These are phyloP conservation scores for Linderniella brevidens DNA, from an alignment of 257 asterid species.

Conservation along the genomic window DNA sequence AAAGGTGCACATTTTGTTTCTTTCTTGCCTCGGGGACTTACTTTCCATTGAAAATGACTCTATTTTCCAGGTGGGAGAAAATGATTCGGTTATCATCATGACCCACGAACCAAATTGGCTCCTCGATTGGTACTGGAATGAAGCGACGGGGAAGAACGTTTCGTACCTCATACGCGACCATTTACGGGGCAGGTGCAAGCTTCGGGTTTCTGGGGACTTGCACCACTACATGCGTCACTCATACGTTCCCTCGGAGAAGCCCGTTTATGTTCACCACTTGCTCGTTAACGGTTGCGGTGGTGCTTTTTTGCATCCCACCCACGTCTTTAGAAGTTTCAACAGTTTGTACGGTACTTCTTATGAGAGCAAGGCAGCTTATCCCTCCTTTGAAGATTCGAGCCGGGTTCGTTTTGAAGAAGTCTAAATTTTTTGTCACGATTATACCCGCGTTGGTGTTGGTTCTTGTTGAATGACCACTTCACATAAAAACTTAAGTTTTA, in stretches of 20 bases:
- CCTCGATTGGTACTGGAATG: conserved; percentile 86
- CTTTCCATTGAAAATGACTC: background rate
- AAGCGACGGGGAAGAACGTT: conserved; percentile 63
- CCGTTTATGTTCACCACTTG: conserved; percentile 69
- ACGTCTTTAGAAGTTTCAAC: conserved; percentile 66
- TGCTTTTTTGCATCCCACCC: conserved; percentile 98
- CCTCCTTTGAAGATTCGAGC: conserved; percentile 95
- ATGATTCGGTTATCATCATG: conserved; percentile 87
- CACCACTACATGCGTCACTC: conserved; percentile 99
- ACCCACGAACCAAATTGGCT: conserved; percentile 98
- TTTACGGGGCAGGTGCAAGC: conserved; percentile 76
- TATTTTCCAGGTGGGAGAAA: conserved; percentile 47
- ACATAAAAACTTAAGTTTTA: too few relatives aligned
- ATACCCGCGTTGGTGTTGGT: conserved; percentile 5
- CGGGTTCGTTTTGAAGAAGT: conserved; percentile 30
- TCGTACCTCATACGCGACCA: conserved; percentile 69
- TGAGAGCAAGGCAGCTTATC: conserved; percentile 80
- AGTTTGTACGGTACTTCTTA: conserved; percentile 42
- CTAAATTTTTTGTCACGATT: background rate
- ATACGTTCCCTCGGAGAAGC: conserved; percentile 61
- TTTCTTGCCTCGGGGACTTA: background rate
- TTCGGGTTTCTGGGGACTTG: conserved; percentile 89
- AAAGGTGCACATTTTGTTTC: background rate
- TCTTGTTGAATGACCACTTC: too few relatives aligned
- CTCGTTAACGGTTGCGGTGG: conserved; percentile 99